Evolutionary conservation across 805 yeast genomes (phyloP).

Genomic region (Yarrowia deformans): DNA sequence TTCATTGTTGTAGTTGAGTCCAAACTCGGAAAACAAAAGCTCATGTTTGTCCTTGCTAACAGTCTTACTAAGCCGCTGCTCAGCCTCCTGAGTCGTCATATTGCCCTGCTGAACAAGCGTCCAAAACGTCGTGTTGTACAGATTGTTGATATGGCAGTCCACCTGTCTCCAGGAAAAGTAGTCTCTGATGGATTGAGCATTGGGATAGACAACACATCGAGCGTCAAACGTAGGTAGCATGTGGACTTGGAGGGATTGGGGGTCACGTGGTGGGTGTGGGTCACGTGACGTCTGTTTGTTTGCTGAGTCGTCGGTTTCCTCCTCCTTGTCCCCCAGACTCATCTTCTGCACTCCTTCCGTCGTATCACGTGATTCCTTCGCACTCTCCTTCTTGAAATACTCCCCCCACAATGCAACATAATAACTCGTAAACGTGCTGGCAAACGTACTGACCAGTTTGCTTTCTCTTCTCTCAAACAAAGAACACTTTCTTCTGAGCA

Average conservation of each 20-base stretch:
- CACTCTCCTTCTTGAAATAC: conserved; percentile 54
- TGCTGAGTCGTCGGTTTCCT: neutral
- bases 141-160: conserved; percentile 91
- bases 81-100: conserved; percentile 80
- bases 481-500: conserved; percentile 66
- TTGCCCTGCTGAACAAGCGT: conserved; percentile 73
- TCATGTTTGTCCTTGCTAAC: conserved; percentile 87
- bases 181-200: conserved; percentile 65
- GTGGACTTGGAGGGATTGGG: conserved; percentile 54
- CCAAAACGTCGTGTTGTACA: conserved; percentile 96
- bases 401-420: conserved; percentile 74
- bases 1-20: conserved; percentile 89
- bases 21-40: conserved; percentile 75
- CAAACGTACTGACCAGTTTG: conserved; percentile 82
- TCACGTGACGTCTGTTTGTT: neutral
- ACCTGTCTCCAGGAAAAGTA: conserved; percentile 95
- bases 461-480: conserved; percentile 84
- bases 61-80: conserved; percentile 74
- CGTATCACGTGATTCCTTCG: neutral
- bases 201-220: conserved; percentile 87
- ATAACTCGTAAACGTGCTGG: conserved; percentile 78
- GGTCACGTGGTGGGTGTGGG: neutral
- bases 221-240: conserved; percentile 90
- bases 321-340: neutral
- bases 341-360: neutral